Conservation (phyloP, 2,329 filamentous ascomycete genomes). For the Aspergillus sp. region DNA sequence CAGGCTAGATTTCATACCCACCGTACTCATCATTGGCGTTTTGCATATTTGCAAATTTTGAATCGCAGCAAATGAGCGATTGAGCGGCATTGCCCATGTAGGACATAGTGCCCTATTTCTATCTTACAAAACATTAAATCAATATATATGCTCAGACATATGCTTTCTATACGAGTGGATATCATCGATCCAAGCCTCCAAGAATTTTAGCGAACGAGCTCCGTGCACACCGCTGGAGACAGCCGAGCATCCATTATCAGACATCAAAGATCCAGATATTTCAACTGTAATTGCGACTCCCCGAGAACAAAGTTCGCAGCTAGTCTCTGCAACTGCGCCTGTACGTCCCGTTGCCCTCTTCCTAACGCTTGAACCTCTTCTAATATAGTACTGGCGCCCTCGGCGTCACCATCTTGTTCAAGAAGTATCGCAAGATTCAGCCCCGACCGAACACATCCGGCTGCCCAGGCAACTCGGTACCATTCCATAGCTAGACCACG, state of each 20-base stretch:
- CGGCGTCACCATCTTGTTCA: constrained; percentile 30
- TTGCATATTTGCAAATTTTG: background rate
- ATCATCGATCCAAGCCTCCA: background rate
- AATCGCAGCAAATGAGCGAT: background rate
- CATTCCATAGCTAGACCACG: constrained; percentile 38
- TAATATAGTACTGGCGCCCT: constrained; percentile 14
- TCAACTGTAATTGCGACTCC: background rate
- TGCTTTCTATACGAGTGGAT: background rate
- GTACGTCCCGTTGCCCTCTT: constrained; percentile 18
- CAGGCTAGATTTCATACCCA: background rate
- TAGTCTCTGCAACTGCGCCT: background rate
- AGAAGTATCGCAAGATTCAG: constrained; percentile 36
- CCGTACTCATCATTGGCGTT: background rate
- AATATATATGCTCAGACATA: background rate
- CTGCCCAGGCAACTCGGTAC: constrained; percentile 35
- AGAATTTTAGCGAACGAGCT: background rate
- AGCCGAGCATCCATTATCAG: background rate
- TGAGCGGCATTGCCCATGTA: background rate
- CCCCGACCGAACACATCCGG: constrained; percentile 27
- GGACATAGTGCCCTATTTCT: background rate
- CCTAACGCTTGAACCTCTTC: constrained; percentile 21
- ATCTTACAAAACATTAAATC: background rate
- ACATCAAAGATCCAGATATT: background rate
- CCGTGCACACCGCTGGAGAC: background rate
- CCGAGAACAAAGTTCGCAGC: background rate